Percentiles rank a stretch among this genome's conserved stretches.
phyloP scores from a whole-genome alignment of 345 rosid genomes.

The Brassica nigra region DNA sequence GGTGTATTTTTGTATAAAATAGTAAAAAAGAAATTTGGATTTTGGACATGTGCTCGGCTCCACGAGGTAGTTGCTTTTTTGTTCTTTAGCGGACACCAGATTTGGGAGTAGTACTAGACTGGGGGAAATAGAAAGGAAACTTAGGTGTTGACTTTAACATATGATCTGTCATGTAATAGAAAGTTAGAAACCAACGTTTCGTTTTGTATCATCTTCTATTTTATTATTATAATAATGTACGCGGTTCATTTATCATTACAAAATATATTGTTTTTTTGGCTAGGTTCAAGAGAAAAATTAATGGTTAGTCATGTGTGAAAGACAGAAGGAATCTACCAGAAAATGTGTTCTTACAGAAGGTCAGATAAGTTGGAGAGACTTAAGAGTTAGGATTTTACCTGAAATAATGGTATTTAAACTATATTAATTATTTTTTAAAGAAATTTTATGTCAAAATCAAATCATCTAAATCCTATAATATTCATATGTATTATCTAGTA shows the following conservation, averaged over 20 bases:
- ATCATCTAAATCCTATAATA: neutral
- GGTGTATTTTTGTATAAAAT: neutral
- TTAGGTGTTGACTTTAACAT: constrained; percentile 32
- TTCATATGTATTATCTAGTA: neutral
- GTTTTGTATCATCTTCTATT: neutral
- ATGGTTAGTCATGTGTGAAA: neutral
- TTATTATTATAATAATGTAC: neutral
- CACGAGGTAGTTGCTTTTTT: neutral
- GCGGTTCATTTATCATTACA: neutral
- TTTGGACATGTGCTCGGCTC: constrained; percentile 18
- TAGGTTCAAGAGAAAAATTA: neutral
- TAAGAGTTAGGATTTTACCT: neutral
- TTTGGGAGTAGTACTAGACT: neutral
- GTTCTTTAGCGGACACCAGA: neutral
- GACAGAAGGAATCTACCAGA: constrained; percentile 22
- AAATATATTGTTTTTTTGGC: neutral
- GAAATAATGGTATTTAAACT: neutral
- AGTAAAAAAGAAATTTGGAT: neutral
- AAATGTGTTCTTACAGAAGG: neutral
- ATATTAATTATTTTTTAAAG: neutral
- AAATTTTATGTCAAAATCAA: neutral
- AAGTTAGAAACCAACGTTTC: neutral
- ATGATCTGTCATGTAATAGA: constrained; percentile 23
- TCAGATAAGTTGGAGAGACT: neutral
- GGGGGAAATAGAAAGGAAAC: neutral